Base-by-base conservation (phyloP, 2,329 filamentous ascomycete genomes). In the Didymella segeticola region DNA sequence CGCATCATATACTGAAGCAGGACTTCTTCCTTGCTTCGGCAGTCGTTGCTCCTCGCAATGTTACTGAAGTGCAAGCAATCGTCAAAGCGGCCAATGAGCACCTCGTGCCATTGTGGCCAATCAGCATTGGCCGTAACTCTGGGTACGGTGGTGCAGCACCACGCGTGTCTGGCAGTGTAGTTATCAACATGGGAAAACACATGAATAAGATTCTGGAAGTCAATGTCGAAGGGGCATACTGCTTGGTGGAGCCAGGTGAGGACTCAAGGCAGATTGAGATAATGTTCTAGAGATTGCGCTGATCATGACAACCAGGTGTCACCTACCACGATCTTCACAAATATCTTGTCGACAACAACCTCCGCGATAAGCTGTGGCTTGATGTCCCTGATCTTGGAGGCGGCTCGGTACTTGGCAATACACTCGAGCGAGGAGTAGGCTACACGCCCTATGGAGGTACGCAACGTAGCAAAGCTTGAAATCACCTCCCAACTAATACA, bases 61-160 rank as follows among this genome's bases (percentile, higher is more conserved):
- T 76, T 0, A 23, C 50, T 17, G 57, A 57, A 25, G 54, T 61
- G 4, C 58, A 61, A 36, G 31, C 38, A 11, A 57, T 73, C 19
- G 59, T 73, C 12, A 53, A 58, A 34, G 60, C 63, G 33, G 71
- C 70, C 4, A 74, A 73, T 31, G 56, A 67, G 23, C 58, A 68
- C 53, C 52, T 53, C 3, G 62, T 75, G 5, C 70, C 70, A 1
- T 31, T 75, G 7, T 75, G 69, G 63, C 67, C 60, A 33, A 68
- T 50, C 60, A 68, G 67, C 29, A 70, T 63, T 57, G 78, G 78
- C 9, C 73, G 78, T 23, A 82, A 82, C 57, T 61, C 78, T 5
- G 78, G 56, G 0, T 82, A 82, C 53, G 80, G 80, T 12, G 80
- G 80, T 1, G 76, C 80, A 1, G 79, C 79, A 0, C 80, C 79